A percentile compares a stretch with the other conserved stretches of the same genome.
Evolutionary conservation across 345 rosid species (phyloP).

Genomic region (Acer saccharum): DNA sequence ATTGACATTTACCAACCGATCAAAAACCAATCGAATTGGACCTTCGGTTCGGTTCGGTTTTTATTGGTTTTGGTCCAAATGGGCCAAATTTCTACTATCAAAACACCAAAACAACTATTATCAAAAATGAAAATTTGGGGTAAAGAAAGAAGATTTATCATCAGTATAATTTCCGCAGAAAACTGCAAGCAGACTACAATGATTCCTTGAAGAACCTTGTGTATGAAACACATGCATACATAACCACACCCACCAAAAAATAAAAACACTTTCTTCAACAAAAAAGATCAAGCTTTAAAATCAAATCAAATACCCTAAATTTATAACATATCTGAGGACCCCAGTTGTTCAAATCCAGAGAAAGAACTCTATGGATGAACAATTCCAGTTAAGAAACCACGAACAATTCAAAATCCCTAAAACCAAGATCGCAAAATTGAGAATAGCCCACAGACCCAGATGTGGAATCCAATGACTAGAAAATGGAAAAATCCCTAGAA

Average conservation of each 20-base stretch:
- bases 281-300: constrained; percentile 1
- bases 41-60: too few species aligned
- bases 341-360: constrained; percentile 25
- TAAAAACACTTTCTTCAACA: too few species aligned
- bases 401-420: constrained; percentile 26
- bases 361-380: constrained; percentile 6
- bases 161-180: constrained; percentile 50
- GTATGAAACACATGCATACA: constrained; percentile 88
- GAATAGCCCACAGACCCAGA: constrained; percentile 26
- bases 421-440: constrained; percentile 21
- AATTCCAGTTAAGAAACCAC: constrained; percentile 13
- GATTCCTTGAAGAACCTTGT: constrained; percentile 87
- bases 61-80: too few species aligned
- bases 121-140: constrained; percentile 11
- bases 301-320: constrained; percentile 35
- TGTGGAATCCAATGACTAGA: constrained; percentile 21
- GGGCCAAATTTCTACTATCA: not conserved
- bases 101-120: not conserved
- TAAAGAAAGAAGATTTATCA: constrained; percentile 22
- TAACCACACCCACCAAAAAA: constrained; percentile 42
- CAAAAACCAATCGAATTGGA: too few species aligned
- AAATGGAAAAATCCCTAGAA: constrained; percentile 11
- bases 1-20: too few species aligned
- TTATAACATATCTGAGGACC: constrained; percentile 23
- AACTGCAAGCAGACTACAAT: constrained; percentile 85